Conservation (phyloP, 2,329 filamentous ascomycete species). For the Aotearoamyces nothofagi region DNA sequence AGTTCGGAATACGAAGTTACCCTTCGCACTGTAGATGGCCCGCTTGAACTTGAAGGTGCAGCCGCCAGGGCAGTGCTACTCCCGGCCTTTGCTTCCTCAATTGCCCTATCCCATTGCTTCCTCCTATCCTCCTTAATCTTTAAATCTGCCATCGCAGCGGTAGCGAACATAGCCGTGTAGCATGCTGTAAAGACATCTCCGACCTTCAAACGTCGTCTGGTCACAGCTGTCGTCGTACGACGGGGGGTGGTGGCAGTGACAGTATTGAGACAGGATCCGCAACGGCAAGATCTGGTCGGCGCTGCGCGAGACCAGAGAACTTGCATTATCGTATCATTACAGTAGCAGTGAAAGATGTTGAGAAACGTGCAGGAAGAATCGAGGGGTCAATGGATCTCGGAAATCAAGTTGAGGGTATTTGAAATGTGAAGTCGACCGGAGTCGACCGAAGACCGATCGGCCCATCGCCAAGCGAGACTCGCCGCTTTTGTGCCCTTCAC, state of each 20-base stretch:
- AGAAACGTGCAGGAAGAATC: too few species aligned
- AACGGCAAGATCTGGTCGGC: constrained; percentile 46
- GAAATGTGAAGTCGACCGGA: too few species aligned
- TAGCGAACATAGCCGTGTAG: constrained; percentile 53
- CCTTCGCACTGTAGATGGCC: background rate
- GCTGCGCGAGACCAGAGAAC: constrained; percentile 52
- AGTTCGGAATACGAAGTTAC: background rate
- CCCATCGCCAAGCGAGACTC: too few species aligned
- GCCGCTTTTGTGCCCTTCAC: constrained; percentile 3
- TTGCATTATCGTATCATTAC: constrained; percentile 38
- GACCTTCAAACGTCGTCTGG: constrained; percentile 32
- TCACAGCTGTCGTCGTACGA: constrained; percentile 31
- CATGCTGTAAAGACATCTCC: constrained; percentile 46
- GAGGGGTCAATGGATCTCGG: background rate
- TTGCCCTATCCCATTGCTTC: constrained; percentile 43
- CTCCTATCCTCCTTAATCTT: constrained; percentile 39
- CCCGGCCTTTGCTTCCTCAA: constrained; percentile 32
- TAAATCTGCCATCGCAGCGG: constrained; percentile 47
- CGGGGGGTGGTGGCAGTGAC: constrained; percentile 29
- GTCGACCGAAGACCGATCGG: background rate
- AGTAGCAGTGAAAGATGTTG: too few species aligned
- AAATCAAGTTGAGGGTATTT: background rate
- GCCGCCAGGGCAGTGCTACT: constrained; percentile 1
- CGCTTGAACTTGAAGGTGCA: background rate
- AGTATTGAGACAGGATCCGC: constrained; percentile 40